Conservation (phyloP, 1,284 basidiomycete species). For the Trichosporon inkin region DNA sequence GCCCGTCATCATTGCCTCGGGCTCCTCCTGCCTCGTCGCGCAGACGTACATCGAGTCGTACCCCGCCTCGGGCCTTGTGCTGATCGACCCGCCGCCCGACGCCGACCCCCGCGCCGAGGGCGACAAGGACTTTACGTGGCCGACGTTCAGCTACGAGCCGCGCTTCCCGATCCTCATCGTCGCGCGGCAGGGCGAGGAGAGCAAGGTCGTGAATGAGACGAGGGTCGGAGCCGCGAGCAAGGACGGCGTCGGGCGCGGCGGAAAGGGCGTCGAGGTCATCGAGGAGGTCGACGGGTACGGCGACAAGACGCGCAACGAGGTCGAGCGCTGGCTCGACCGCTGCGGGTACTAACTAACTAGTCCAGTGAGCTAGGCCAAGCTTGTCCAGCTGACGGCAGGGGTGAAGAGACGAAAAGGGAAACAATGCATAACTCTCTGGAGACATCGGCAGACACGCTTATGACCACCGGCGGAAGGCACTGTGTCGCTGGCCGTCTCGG, state of each 20-base stretch:
- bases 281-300: slow-evolving; percentile 30
- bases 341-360: slow-evolving; percentile 47
- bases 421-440: no score
- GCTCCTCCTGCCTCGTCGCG: slow-evolving; percentile 56
- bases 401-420: not conserved
- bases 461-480: no score
- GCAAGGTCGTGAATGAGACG: slow-evolving; percentile 9
- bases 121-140: slow-evolving; percentile 30
- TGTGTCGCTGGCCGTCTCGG: not conserved
- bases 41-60: slow-evolving; percentile 65
- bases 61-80: slow-evolving; percentile 59
- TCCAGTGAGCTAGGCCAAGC: not conserved
- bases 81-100: slow-evolving; percentile 58
- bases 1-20: slow-evolving; percentile 60
- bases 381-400: not conserved
- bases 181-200: slow-evolving; percentile 9
- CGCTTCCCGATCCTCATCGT: slow-evolving; percentile 60
- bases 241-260: slow-evolving; percentile 36
- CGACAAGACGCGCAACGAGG: slow-evolving; percentile 38
- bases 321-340: slow-evolving; percentile 51
- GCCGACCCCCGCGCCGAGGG: slow-evolving; percentile 31
- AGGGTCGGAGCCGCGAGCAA: slow-evolving; percentile 26
- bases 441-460: no score
- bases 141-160: slow-evolving; percentile 62
- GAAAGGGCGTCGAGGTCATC: slow-evolving; percentile 42